Evolutionary conservation across 345 rosid genomes (phyloP), one percentile per base, ranked within the genome.

Genomic region (Linum lewisii): DNA sequence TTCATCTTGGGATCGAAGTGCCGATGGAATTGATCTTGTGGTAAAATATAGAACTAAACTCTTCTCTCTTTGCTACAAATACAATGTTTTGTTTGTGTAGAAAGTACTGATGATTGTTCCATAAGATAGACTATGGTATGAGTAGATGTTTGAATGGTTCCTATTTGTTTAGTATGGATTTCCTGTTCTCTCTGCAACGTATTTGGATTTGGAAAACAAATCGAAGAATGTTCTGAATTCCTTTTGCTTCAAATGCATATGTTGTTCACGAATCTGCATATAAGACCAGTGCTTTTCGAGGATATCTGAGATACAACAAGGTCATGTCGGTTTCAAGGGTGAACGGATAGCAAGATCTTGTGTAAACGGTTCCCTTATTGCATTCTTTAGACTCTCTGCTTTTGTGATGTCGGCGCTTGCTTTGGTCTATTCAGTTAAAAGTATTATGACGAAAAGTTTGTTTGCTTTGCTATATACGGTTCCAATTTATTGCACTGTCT

Each of bases 11-110:
- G 64, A 60, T 66, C 26, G 14, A 13, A 21, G 59, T 14, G 54
- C 51, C 10, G 44, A 60, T 14, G 70, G 65, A n/a, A 53, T 54
- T 44, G 70, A 66, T 66, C 70, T 60, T 25, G 25, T 53, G 64
- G 70, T 66, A 66, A 57, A 18, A 16, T 7, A 58, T 21, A n/a
- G n/a, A n/a, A n/a, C n/a, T 2, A 29, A 29, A 29, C 37, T 21
- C 24, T 59, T 37, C n/a, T 38, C 24, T 7, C 22, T 29, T 3
- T 42, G 47, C 16, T 42, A 11, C 18, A 4, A 11, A 0, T 42
- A 11, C 18, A 4, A 11, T 11, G 15, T 16, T 34, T 42, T 42
- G 47, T 42, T 42, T 42, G 13, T 42, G 15, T 42, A 42, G 18
- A 42, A 42, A 42, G 4, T n/a, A n/a, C 15, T 11, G 4, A 6